Conservation (phyloP, 2,329 filamentous ascomycete genomes). For the Alternaria postmessia region DNA sequence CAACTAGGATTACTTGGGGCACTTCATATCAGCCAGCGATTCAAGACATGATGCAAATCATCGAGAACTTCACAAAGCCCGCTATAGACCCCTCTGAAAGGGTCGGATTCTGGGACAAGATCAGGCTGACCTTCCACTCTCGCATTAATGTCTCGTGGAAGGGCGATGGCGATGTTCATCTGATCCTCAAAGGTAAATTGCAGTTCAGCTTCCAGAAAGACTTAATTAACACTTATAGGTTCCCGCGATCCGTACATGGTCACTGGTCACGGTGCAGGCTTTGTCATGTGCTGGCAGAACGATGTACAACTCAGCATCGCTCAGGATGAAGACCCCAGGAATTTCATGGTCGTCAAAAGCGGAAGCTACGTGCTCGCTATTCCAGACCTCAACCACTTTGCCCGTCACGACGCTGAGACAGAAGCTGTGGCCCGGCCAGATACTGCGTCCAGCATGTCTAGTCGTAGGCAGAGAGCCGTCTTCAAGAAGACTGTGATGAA, state of each 20-base stretch:
- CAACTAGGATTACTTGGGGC: constrained; percentile 95
- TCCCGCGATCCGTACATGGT: constrained; percentile 92
- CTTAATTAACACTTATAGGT: constrained; percentile 49
- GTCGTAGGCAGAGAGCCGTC: constrained; percentile 74
- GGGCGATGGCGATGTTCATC: constrained; percentile 92
- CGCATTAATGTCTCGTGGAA: constrained; percentile 90
- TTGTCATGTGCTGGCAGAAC: constrained; percentile 98
- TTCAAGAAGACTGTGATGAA: constrained; percentile 99
- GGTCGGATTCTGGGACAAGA: constrained; percentile 99
- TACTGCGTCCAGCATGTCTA: constrained; percentile 65
- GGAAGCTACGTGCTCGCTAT: constrained; percentile 94
- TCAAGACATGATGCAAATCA: constrained; percentile 99
- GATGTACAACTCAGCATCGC: constrained; percentile 89
- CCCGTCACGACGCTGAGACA: constrained; percentile 67
- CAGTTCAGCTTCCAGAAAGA: not conserved
- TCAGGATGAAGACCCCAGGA: constrained; percentile 83
- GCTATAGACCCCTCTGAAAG: constrained; percentile 92
- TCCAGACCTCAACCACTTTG: constrained; percentile 90
- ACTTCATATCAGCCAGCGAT: constrained; percentile 97
- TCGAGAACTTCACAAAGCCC: constrained; percentile 96
- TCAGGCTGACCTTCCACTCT: constrained; percentile 92
- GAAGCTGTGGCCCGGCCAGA: constrained; percentile 65
- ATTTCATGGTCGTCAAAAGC: constrained; percentile 95
- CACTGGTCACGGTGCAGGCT: constrained; percentile 90
- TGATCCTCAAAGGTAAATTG: constrained; percentile 81